A percentile compares a stretch with the other conserved stretches of the same genome.
Evolutionary conservation across 163 green algal species (phyloP).

Genomic region (Scenedesmus sp.): DNA sequence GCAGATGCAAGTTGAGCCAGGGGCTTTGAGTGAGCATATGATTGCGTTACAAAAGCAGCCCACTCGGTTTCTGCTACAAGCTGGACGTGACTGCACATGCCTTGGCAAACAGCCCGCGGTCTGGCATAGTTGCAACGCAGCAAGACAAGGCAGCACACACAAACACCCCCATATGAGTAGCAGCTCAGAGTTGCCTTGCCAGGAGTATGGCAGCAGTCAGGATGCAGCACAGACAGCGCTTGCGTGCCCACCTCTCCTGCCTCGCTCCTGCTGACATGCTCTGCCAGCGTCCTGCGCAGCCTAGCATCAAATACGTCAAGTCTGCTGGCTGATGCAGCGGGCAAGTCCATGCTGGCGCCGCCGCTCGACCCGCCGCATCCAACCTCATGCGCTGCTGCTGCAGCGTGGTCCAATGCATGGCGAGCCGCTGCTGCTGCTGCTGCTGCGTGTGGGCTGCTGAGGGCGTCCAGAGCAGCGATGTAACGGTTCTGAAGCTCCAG

Average conservation of each 20-base stretch:
- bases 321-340: neutral
- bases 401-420: constrained; percentile 11
- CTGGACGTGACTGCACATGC: too few relatives aligned
- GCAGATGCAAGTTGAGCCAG: too few relatives aligned
- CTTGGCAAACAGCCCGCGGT: too few relatives aligned
- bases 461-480: constrained; percentile 36
- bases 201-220: neutral
- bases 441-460: neutral
- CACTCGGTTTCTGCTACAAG: too few relatives aligned
- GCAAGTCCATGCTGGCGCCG: neutral
- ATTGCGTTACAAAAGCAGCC: too few relatives aligned
- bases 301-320: constrained; percentile 53
- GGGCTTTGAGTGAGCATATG: too few relatives aligned
- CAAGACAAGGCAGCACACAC: neutral
- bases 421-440: constrained; percentile 13
- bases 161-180: neutral
- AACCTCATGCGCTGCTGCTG: neutral
- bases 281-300: constrained; percentile 36
- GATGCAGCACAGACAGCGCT: neutral
- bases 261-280: constrained; percentile 32
- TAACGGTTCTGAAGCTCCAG: constrained; percentile 52
- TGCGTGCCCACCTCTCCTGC: constrained; percentile 11
- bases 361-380: neutral
- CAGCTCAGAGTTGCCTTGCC: neutral
- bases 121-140: neutral